Percentiles rank a stretch among this genome's conserved stretches.
Evolutionary conservation across 768 basidiomycete species (phyloP).

Genomic region (Dentipellis sp.): DNA sequence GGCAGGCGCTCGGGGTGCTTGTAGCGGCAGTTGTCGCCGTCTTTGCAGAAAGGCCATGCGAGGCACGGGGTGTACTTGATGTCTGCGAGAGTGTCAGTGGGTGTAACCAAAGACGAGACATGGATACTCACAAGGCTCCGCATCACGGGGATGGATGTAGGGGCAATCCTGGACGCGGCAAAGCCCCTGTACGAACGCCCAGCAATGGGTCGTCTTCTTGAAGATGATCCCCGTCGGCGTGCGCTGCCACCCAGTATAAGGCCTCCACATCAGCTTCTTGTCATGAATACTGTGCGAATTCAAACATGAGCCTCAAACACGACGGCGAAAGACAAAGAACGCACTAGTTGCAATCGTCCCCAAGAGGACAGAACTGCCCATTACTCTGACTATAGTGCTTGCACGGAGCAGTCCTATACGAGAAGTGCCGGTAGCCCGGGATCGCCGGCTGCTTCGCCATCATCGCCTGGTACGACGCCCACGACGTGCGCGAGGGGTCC

Average conservation of each 20-base stretch:
- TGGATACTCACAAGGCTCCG: not conserved
- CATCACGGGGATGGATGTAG: not conserved
- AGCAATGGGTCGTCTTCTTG: slow-evolving; percentile 2
- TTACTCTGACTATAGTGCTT: not conserved
- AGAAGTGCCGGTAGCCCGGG: slow-evolving; percentile 3
- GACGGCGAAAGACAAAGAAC: not conserved
- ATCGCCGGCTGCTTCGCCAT: not conserved
- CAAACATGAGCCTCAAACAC: not conserved
- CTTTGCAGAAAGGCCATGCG: not conserved
- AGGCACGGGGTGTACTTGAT: not conserved
- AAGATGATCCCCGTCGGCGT: not conserved
- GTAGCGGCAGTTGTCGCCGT: not conserved
- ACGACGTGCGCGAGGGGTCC: no score
- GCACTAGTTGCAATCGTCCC: not conserved
- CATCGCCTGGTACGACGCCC: not conserved
- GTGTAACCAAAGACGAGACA: not conserved
- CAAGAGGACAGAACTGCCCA: not conserved
- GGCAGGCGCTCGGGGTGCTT: not conserved
- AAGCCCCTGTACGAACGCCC: slow-evolving; percentile 1
- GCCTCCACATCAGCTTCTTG: not conserved
- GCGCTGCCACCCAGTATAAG: not conserved
- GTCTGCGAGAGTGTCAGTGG: not conserved
- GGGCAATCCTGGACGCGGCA: not conserved
- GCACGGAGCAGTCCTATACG: slow-evolving; percentile 8
- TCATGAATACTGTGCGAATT: not conserved